These are phyloP conservation scores for Solanum chmielewskii DNA, from an alignment of 257 asterid genomes.

Conservation along the genomic window DNA sequence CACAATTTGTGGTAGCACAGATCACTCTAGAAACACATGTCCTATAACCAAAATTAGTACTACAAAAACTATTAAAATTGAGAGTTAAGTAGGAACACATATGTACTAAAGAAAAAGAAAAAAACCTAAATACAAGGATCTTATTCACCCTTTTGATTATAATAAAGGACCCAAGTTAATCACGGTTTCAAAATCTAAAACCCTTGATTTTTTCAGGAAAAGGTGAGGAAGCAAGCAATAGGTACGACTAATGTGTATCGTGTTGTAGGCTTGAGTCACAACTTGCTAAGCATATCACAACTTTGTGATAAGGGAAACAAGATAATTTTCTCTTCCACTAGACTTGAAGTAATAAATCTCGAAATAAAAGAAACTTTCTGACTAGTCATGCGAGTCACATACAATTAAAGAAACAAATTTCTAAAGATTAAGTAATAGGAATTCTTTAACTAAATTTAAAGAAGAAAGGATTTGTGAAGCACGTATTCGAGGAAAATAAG, in stretches of 20 bases:
- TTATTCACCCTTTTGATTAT: not conserved
- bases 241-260: not conserved
- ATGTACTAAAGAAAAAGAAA: too few species aligned
- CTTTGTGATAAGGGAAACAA: not conserved
- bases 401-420: not conserved
- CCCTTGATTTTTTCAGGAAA: not conserved
- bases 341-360: too few species aligned
- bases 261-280: not conserved
- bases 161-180: not conserved
- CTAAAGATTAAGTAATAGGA: not conserved
- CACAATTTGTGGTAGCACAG: not conserved
- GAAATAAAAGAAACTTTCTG: not conserved
- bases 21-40: not conserved
- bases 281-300: not conserved
- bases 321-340: not conserved
- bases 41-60: not conserved
- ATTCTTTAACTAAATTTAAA: not conserved
- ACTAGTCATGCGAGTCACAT: not conserved
- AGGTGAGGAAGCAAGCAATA: not conserved
- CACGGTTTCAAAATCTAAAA: not conserved
- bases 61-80: not conserved
- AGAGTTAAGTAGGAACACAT: not conserved
- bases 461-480: not conserved
- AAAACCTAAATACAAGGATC: not conserved
- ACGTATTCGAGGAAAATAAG: not conserved